phyloP scores from a whole-genome alignment of 306 rosid species.

The Cucurbita ficifolia region DNA sequence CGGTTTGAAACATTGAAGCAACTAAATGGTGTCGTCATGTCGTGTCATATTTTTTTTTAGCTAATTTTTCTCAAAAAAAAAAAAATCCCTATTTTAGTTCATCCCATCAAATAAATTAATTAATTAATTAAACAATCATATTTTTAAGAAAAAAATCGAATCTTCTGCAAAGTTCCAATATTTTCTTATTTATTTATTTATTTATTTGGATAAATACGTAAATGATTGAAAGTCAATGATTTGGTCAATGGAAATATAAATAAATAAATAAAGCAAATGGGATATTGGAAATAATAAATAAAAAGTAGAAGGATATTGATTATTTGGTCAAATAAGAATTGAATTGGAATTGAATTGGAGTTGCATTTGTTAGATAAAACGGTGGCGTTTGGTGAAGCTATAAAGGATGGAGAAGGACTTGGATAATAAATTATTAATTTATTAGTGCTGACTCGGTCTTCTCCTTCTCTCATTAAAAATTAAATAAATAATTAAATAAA shows the following conservation, averaged over 20 bases:
- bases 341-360: background rate
- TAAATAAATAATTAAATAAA: too few relatives aligned
- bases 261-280: background rate
- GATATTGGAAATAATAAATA: background rate
- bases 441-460: background rate
- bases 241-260: background rate
- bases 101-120: background rate
- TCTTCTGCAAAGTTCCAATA: background rate
- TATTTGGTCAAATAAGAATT: constrained; percentile 3
- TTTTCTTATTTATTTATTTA: background rate
- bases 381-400: constrained; percentile 31
- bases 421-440: background rate
- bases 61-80: background rate
- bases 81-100: background rate
- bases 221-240: background rate
- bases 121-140: background rate
- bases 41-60: background rate
- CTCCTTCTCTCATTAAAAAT: background rate
- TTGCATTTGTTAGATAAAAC: constrained; percentile 3
- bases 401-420: constrained; percentile 15
- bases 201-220: too few relatives aligned
- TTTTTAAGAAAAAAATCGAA: background rate
- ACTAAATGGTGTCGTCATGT: background rate
- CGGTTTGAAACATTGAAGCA: background rate
- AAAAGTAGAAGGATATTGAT: background rate